Base-by-base conservation (phyloP, 345 rosid species). In the Schrenkiella parvula region DNA sequence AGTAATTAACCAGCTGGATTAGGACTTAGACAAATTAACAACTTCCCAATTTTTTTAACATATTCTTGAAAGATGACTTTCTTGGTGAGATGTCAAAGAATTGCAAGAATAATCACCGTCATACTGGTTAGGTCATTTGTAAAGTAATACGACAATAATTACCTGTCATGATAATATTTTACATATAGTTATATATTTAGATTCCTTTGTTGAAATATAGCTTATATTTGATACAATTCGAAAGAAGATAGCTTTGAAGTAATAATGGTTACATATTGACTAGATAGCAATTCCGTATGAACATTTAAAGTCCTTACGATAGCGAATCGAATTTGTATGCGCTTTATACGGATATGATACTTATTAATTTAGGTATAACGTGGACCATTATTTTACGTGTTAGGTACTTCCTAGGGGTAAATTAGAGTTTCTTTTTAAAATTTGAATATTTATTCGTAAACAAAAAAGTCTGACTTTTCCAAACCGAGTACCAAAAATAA, bases 21-120 rank as follows among this genome's bases (percentile, higher is more conserved):
- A 74, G 3, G 68, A 74, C 37, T 39, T 74, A 1, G 78, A 74
- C 78, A 67, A 74, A 67, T 74, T 74, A 74, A 41, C 78, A 74
- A 74, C 78, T 74, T 74, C 29, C 32, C 28, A 39, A 17, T 19
- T 44, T 43, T 37, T 39, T 57, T 44, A 46, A 50, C 54, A 37
- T 28, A 56, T n/a, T 17, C 44, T 14, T 57, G 62, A 66, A 66
- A 74, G 47, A 47, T 67, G 64, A 75, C 68, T 67, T 58, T 74
- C 28, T 59, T 75, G 73, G 55, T 59, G 47, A 50, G 63, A 60
- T 56, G 68, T 67, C 73, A 51, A 75, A 7, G 11, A 59, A 42
- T 12, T 75, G 54, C 63, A 50, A 74, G 62, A 74, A 74, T 14
- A 67, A 15, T 67, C 73, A 60, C 48, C 78, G 64, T 51, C 73